phyloP scores from a whole-genome alignment of 1,139 yeast genomes.

The Schizosaccharomyces versatilis region DNA sequence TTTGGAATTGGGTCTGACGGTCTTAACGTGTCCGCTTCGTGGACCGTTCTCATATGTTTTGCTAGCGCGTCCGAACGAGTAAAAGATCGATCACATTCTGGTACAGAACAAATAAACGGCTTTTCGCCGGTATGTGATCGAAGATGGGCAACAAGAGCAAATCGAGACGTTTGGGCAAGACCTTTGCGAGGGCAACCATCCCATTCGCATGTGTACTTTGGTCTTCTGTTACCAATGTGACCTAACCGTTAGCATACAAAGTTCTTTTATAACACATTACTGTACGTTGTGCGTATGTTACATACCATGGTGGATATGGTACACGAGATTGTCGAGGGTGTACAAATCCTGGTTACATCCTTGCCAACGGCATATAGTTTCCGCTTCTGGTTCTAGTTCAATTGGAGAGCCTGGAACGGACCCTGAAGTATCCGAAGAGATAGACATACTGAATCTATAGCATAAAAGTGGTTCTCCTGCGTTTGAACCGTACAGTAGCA shows the following conservation, averaged over 20 bases:
- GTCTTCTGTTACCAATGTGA: constrained; percentile 22
- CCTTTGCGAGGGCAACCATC: constrained; percentile 35
- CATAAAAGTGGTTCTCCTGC: too few relatives aligned
- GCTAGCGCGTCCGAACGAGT: constrained; percentile 40
- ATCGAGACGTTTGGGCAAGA: constrained; percentile 33
- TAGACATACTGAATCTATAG: neutral
- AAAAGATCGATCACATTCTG: constrained; percentile 45
- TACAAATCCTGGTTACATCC: neutral
- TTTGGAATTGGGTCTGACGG: constrained; percentile 11
- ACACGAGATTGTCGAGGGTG: constrained; percentile 1
- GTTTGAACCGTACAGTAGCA: too few relatives aligned
- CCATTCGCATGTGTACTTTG: constrained; percentile 41
- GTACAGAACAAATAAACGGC: constrained; percentile 46
- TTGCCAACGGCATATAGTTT: constrained; percentile 2
- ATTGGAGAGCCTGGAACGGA: constrained; percentile 2
- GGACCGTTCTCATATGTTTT: constrained; percentile 41
- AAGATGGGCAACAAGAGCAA: constrained; percentile 40
- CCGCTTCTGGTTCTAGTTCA: constrained; percentile 2
- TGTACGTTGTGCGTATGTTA: neutral
- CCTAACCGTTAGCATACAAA: constrained; percentile 13
- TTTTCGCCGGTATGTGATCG: constrained; percentile 46
- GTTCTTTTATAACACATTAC: neutral
- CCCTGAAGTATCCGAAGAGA: constrained; percentile 1
- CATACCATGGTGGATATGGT: constrained; percentile 3
- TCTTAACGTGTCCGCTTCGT: constrained; percentile 24